Evolutionary conservation across 192 early-diverging fungal species (phyloP), one percentile per base, ranked within the genome.

Genomic region (Mycoemilia scoparia): DNA sequence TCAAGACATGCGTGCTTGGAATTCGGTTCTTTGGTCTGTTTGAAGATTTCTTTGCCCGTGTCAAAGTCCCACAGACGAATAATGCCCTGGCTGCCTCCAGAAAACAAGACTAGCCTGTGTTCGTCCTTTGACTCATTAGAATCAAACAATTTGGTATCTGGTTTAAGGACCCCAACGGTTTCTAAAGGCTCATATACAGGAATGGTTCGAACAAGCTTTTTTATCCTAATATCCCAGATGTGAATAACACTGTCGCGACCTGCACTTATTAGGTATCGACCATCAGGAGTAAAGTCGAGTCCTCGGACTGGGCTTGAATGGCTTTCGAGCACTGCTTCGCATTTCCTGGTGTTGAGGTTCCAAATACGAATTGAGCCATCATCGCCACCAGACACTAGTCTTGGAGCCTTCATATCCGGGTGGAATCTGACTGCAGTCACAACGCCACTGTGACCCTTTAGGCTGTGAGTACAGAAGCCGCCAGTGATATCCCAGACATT

Each of bases 401-500:
- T 40, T 24, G 77, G 59, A 47, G 61, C 62, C 12, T 70, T 64
- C 21, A 33, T 41, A 50, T 57, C 46, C 3, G 76, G 73, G 34
- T 80, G 74, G 51, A 96, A 98, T 46, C 77, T 79, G 7, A 98
- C 67, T 0, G 69, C 66, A 28, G 76, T 77, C 25, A 99, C 61
- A 7, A 95, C 70, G 11, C 89, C 90, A 23, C 74, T 63, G 34
- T 99, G 95, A 30, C 91, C 91, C 34, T 73, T 73, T 46, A 99
- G 84, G 49, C 84, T 85, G 50, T 98, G 95, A 36, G 95, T 96
- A 46, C 82, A 87, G 59, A 70, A 87, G 13, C 85, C 89, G 32
- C 73, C 66, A 34, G 78, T 80, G 39, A 88, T 81, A 54, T 99
- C 89, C 91, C 91, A 99, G 7, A 96, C 82, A 37, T 83, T 85